Base-by-base conservation (phyloP, 805 yeast species). In the Priceomyces melissophilus region DNA sequence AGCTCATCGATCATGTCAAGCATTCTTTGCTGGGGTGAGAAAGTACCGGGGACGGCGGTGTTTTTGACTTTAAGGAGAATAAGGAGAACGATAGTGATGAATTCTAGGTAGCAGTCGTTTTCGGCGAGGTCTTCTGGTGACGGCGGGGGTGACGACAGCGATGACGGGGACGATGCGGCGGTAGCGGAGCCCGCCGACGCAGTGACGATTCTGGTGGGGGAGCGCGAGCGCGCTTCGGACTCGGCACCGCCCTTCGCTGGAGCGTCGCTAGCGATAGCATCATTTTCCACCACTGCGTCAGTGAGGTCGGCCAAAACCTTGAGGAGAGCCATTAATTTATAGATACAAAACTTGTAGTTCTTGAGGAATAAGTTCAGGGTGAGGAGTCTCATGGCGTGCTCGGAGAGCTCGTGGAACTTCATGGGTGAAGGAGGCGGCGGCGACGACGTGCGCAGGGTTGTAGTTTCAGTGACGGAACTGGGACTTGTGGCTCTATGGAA, bases 331-430 rank as follows among this genome's bases (percentile, higher is more conserved):
- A 69, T 46, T 10, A 68, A 45, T 45, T 69, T 69, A 12, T 71
- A 72, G 3, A 67, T 45, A 39, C 74, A 67, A 16, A 65, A 54
- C 15, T 40, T 41, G 43, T 50, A 57, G 48, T 69, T 69, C 48
- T 65, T 65, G 36, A 60, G 44, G 40, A 69, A 69, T 30, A 69
- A 46, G 39, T 68, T 69, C 64, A 63, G 67, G 12, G 55, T 55
- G 8, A 69, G 48, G 14, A 69, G 46, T 43, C 57, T 61, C 42
- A 69, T 47, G 10, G 71, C 71, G 39, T 60, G 50, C 2, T 52
- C 32, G 3, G 71, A 64, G 12, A 69, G 47, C 13, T 50, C 48
- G 35, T 63, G 69, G 46, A 67, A 69, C 16, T 47, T 50, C 14
- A 17, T 32, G 15, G 32, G 32, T 9, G n/a, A n/a, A n/a, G n/a